Base-by-base conservation (phyloP, 1,284 basidiomycete species). In the Apiotrichum brassicae region DNA sequence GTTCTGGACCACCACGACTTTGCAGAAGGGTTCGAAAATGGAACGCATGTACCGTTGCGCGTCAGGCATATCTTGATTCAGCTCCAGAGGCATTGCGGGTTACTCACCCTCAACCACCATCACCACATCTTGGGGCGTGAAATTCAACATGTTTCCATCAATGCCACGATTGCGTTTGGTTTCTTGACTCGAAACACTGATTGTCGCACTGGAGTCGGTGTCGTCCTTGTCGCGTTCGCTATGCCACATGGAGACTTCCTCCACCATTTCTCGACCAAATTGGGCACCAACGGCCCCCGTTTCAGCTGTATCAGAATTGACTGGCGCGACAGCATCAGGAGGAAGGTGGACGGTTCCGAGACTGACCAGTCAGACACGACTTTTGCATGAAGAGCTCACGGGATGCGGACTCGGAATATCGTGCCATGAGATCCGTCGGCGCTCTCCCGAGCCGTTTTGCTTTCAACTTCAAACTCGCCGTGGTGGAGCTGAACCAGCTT, bases 401-500 rank as follows among this genome's bases (percentile, higher is more conserved):
- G 63, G 19, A 74, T 57, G 6, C 54, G 46, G 16, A 70, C 65
- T 1, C 59, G 54, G 58, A 73, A 72, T 1, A 53, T 63, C 1
- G 70, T 69, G 6, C 72, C 72, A 42, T 73, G 64, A 55, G 39
- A 30, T 14, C 64, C 65, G 32, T 67, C 62, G 2, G 4, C 13
- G 16, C 62, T 63, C 51, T 75, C 70, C 7, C 55, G 53, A 3
- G 56, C 62, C 0, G 66, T 70, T 1, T 37, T 33, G 46, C 66
- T 69, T n/a, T 73, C 65, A 19, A 76, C 68, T 13, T 68, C 65
- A 38, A 77, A 57, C 1, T 58, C 61, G 5, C 75, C 75, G 7
- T 72, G 71, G 49, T 76, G 72, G 3, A 75, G 59, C 46, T 75
- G 73, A 53, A 77, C 71, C 34, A 76, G 61, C 56, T 74, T 74